Evolutionary conservation across 805 yeast genomes (phyloP), one percentile per base, ranked within the genome.

Genomic region (Dipodascus geniculatus): DNA sequence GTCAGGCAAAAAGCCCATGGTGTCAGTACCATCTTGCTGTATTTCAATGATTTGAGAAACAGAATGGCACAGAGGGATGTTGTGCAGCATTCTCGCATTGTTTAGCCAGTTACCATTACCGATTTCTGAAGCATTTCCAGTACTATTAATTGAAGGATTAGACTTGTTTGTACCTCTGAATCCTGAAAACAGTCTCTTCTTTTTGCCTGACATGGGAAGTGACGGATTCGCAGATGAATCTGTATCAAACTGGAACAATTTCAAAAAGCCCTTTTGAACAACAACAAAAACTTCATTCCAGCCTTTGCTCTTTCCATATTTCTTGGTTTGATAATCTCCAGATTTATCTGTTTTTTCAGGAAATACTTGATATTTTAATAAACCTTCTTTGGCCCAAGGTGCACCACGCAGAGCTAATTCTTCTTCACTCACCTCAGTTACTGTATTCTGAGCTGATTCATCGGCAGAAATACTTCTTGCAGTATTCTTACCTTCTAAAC

Each of bases 351-450:
- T 61, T 38, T 38, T 38, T 52, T 57, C 76, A 72, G 52, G 20
- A 28, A 48, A 54, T 9, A 55, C 52, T 31, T 60, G 60, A 33
- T 56, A 57, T 42, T 60, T 56, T 59, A 82, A 71, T 42, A 84
- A 64, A 0, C 93, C 90, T 67, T 85, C 90, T 62, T 85, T 82
- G 52, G 81, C 74, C 79, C 87, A 85, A 1, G 93, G 91, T 1
- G 89, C 80, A 1, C 90, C 91, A 51, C 75, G 74, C 48, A 80
- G 70, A 60, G 82, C 88, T 54, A 83, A 68, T 23, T 75, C 76
- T 23, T 54, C 54, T 14, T 48, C 51, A 9, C 16, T 20, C 6
- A 16, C 9, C 14, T n/a, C 22, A 42, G n/a, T 17, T n/a, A 42
- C 48, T 42, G 19, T 42, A 9, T 17, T 20, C 11, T 28, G 33